Percentiles rank a stretch among this genome's conserved stretches.
Evolutionary conservation across 2,329 filamentous ascomycete genomes (phyloP).

Genomic region (Boeremia exigua): DNA sequence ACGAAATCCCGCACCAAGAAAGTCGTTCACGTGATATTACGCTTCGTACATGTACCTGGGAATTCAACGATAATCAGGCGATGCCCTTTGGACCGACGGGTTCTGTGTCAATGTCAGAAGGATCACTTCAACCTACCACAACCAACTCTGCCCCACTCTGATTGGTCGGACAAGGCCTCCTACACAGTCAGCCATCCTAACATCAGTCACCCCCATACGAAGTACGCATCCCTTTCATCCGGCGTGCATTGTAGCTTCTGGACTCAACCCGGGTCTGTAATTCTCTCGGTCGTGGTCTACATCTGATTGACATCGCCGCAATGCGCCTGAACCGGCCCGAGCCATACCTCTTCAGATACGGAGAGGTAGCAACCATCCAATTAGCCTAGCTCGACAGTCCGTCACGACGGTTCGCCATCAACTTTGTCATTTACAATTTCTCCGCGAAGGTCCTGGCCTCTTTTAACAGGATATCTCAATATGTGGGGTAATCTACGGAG

Average conservation of each 20-base stretch:
- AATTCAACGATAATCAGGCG: neutral
- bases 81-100: neutral
- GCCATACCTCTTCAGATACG: slow-evolving; percentile 24
- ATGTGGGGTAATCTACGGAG: slow-evolving; percentile 26
- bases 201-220: neutral
- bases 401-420: slow-evolving; percentile 1
- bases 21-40: neutral
- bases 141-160: neutral
- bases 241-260: neutral
- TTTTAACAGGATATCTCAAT: slow-evolving; percentile 14
- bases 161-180: neutral
- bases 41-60: neutral
- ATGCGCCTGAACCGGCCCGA: neutral
- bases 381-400: slow-evolving; percentile 8
- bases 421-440: slow-evolving; percentile 20
- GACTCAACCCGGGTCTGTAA: neutral
- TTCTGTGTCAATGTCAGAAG: neutral
- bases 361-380: slow-evolving; percentile 10
- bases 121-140: neutral
- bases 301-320: neutral
- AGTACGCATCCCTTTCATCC: neutral
- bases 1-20: neutral
- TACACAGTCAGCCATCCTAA: neutral
- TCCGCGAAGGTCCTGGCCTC: slow-evolving; percentile 22
- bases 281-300: neutral